phyloP scores from a whole-genome alignment of 2,329 filamentous ascomycete genomes.

The Rugonectria rugulosa region DNA sequence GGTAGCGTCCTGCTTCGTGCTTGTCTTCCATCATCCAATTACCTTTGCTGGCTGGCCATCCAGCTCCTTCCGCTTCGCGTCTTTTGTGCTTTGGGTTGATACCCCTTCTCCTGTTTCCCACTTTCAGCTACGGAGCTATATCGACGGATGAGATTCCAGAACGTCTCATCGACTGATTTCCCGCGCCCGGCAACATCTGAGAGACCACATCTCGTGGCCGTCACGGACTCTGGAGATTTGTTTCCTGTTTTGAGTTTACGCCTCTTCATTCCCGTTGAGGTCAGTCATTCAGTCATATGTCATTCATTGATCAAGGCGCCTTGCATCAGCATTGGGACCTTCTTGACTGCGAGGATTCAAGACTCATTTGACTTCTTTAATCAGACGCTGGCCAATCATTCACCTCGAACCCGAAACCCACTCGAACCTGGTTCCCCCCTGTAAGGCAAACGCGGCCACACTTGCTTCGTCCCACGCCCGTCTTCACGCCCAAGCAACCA shows the following conservation, averaged over 20 bases:
- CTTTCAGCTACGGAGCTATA: conserved; percentile 9
- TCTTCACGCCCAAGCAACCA: no score
- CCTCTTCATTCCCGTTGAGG: conserved; percentile 4
- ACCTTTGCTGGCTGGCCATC: conserved; percentile 18
- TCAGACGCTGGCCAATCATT: conserved; percentile 10
- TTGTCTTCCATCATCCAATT: conserved; percentile 7
- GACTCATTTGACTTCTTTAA: conserved; percentile 5
- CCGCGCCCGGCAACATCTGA: neutral
- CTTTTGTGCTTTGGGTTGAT: conserved; percentile 3
- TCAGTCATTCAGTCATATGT: neutral
- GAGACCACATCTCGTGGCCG: neutral
- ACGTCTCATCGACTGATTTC: neutral
- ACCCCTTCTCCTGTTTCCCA: conserved; percentile 10
- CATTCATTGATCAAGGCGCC: neutral
- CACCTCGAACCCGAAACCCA: conserved; percentile 11
- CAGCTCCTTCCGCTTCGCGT: neutral
- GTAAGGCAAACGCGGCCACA: conserved; percentile 18
- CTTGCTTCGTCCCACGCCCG: conserved; percentile 14
- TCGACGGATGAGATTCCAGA: neutral
- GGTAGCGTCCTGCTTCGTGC: no score
- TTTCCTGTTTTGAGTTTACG: neutral
- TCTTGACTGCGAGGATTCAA: conserved; percentile 5
- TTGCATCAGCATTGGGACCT: conserved; percentile 2
- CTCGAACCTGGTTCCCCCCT: conserved; percentile 11
- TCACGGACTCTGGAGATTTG: neutral